Percentiles rank a stretch among this genome's conserved stretches.
Evolutionary conservation across 2,329 filamentous ascomycete species (phyloP).

Genomic region (Talaromyces sp.): DNA sequence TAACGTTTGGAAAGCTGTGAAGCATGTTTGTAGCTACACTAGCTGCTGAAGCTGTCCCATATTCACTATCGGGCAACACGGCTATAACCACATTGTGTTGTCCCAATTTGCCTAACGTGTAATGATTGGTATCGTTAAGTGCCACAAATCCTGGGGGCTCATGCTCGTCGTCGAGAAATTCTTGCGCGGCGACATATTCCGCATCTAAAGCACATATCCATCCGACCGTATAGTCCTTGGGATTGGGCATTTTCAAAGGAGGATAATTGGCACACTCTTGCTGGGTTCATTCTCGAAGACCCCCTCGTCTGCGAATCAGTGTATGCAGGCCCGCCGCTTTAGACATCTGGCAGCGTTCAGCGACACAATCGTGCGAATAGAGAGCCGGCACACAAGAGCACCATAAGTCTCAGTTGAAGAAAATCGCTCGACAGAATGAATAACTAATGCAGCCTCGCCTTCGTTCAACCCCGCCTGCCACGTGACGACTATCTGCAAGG

Average conservation of each 20-base stretch:
- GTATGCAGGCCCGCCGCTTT: too few relatives aligned
- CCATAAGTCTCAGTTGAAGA: too few relatives aligned
- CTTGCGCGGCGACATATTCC: slow-evolving; percentile 41
- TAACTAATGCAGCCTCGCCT: not conserved
- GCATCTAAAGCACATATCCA: slow-evolving; percentile 45
- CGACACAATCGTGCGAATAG: too few relatives aligned
- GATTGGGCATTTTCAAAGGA: not conserved
- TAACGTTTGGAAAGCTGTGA: slow-evolving; percentile 16
- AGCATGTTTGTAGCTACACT: slow-evolving; percentile 34
- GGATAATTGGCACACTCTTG: not conserved
- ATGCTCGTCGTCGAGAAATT: slow-evolving; percentile 44
- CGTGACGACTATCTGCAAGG: not conserved
- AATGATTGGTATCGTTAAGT: slow-evolving; percentile 28
- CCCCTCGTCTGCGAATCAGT: not conserved
- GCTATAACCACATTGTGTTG: slow-evolving; percentile 34
- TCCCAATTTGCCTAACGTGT: slow-evolving; percentile 30
- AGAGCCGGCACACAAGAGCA: too few relatives aligned
- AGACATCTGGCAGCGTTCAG: too few relatives aligned
- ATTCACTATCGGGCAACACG: slow-evolving; percentile 31
- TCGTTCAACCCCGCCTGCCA: not conserved
- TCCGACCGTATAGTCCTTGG: slow-evolving; percentile 24
- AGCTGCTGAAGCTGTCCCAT: slow-evolving; percentile 34
- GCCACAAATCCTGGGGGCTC: slow-evolving; percentile 23
- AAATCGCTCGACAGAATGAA: not conserved
- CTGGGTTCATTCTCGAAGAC: not conserved